Evolutionary conservation across 1,284 basidiomycete genomes (phyloP).

Genomic region (Puccinia novopanici): DNA sequence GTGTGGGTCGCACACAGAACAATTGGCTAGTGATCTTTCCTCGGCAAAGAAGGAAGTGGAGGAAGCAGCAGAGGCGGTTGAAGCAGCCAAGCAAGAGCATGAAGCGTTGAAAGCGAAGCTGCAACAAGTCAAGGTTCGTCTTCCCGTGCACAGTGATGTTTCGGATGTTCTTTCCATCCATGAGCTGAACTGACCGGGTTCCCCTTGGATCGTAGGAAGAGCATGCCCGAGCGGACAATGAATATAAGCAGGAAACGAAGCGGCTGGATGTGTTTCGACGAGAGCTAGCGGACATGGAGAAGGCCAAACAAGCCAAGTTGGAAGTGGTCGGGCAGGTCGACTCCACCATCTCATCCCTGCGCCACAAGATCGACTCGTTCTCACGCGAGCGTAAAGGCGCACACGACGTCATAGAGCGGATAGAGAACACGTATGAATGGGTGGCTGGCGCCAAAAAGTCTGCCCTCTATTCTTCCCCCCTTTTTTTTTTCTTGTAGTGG

Average conservation of each 20-base stretch:
- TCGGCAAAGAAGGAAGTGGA: constrained; percentile 66
- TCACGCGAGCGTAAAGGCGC: constrained; percentile 62
- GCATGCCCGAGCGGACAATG: constrained; percentile 69
- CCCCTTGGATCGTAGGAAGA: constrained; percentile 62
- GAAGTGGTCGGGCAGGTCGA: constrained; percentile 73
- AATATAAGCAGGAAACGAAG: constrained; percentile 78
- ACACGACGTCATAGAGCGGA: constrained; percentile 58
- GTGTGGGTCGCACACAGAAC: constrained; percentile 65
- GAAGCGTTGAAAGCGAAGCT: constrained; percentile 66
- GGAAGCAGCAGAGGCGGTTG: constrained; percentile 67
- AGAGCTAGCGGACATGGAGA: constrained; percentile 79
- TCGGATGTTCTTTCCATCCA: no score
- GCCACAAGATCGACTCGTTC: constrained; percentile 64
- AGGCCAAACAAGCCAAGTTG: constrained; percentile 78
- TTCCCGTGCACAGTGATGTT: no score
- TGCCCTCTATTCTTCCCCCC: constrained; percentile 57
- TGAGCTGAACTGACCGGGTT: background rate
- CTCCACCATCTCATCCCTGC: constrained; percentile 67
- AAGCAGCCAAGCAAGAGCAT: constrained; percentile 69
- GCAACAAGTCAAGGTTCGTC: constrained; percentile 65
- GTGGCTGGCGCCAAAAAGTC: constrained; percentile 81
- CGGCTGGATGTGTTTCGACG: constrained; percentile 83
- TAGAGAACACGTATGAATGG: constrained; percentile 86
- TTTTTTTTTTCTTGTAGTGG: background rate
- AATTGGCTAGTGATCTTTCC: constrained; percentile 77